phyloP scores from a whole-genome alignment of 2,329 filamentous ascomycete genomes.

The Colletotrichum plurivorum region DNA sequence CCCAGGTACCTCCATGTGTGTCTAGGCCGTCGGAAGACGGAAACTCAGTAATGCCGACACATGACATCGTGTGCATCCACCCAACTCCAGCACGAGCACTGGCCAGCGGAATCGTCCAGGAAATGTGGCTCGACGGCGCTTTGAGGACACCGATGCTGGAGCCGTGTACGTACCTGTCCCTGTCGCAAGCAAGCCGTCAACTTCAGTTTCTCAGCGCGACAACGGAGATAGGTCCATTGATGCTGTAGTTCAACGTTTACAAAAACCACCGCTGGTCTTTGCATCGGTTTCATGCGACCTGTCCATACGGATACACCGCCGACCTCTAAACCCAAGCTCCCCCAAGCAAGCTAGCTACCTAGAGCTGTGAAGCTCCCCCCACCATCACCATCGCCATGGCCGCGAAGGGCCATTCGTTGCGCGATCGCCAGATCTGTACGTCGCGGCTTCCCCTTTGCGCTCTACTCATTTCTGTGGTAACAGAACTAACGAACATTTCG shows the following conservation, averaged over 20 bases:
- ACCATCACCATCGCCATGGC: constrained; percentile 55
- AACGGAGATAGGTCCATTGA: constrained; percentile 11
- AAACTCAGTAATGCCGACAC: constrained; percentile 24
- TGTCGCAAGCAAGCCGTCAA: constrained; percentile 30
- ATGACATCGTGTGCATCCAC: constrained; percentile 33
- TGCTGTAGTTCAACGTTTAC: constrained; percentile 3
- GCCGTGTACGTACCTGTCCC: constrained; percentile 35
- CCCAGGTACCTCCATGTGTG: too few relatives aligned
- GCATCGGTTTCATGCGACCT: constrained; percentile 17
- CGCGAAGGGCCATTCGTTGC: constrained; percentile 60
- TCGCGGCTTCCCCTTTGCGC: constrained; percentile 7
- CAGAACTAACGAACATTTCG: constrained; percentile 1
- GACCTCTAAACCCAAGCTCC: constrained; percentile 7
- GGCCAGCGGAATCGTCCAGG: constrained; percentile 29
- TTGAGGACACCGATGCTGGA: constrained; percentile 41
- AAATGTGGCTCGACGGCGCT: constrained; percentile 39
- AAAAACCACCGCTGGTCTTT: constrained; percentile 7
- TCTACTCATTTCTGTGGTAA: background rate
- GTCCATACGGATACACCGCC: background rate
- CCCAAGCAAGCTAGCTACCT: constrained; percentile 25
- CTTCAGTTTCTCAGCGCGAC: constrained; percentile 26
- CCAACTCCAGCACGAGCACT: constrained; percentile 12
- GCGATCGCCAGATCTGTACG: constrained; percentile 66
- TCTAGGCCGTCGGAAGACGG: constrained; percentile 24
- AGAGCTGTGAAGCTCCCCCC: constrained; percentile 41